A percentile compares a stretch with the other conserved stretches of the same genome.
phyloP scores from a whole-genome alignment of 345 rosid species.

The Garcia nutans region DNA sequence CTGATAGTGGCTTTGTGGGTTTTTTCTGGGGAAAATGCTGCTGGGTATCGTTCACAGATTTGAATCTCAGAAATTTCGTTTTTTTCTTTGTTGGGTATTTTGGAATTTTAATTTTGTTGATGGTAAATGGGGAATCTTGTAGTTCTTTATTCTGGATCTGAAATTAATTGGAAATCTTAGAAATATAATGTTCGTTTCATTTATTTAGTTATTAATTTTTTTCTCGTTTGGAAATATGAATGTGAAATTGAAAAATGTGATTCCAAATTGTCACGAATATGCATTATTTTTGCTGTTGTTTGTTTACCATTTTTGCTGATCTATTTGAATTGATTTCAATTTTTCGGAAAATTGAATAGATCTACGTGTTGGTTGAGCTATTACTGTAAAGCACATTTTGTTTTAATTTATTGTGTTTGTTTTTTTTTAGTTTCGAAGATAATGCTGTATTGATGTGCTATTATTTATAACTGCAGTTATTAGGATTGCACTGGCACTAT shows the following conservation, averaged over 20 bases:
- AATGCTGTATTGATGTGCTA: background rate
- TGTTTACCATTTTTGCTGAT: background rate
- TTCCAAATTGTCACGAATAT: background rate
- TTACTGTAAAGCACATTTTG: background rate
- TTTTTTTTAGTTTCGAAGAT: background rate
- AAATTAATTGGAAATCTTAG: background rate
- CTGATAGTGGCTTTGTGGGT: conserved; percentile 31
- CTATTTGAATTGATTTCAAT: conserved; percentile 8
- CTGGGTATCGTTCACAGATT: conserved; percentile 5
- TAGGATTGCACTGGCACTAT: conserved; percentile 7
- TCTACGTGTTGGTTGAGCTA: conserved; percentile 13
- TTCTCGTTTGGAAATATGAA: background rate
- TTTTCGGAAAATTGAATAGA: background rate
- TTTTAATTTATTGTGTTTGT: background rate
- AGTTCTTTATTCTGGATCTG: conserved; percentile 14
- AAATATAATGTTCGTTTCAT: background rate
- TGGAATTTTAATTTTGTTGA: conserved; percentile 1
- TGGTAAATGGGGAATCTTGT: conserved; percentile 13
- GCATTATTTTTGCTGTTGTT: background rate
- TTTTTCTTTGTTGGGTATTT: background rate
- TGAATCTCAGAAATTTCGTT: conserved; percentile 19
- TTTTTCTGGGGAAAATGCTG: conserved; percentile 17
- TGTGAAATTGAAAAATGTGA: conserved; percentile 5
- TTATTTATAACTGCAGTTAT: background rate
- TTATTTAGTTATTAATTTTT: background rate